Evolutionary conservation across 768 basidiomycete genomes (phyloP), one percentile per base, ranked within the genome.

Genomic region (Ramaria rubella): DNA sequence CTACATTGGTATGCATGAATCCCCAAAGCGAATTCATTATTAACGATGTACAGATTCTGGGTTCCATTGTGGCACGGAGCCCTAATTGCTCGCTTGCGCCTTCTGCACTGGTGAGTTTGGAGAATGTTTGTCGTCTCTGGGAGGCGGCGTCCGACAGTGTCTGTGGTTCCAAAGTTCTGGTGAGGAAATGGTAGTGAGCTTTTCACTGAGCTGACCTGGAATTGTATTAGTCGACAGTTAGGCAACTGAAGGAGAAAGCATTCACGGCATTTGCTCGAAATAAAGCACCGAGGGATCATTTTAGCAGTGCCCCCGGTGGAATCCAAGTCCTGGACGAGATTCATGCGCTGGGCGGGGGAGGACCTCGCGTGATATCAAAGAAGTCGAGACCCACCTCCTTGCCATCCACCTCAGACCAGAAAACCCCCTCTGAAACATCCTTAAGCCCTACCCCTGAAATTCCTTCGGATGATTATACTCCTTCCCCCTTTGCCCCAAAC

Each of bases 41-140:
- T 36, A 17, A 46, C 31, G 19, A 34, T 56, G 7, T 60, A 5
- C 56, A 89, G 87, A 85, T 90, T 80, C 65, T 90, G 38, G 80
- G 85, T 11, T 85, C 87, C 6, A 80, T 90, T n/a, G 85, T 86
- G 1, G 88, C 84, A 12, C 83, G 84, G 52, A 82, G 84, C 2
- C 89, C 89, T 4, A 74, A 75, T 36, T 85, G 81, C 1, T 87
- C 85, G 65, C 82, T 86, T 19, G 86, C 87, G 0, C 75, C 80
- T 15, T 85, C 85, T 14, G 88, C 90, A 1, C 65, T 90, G 58
- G 63, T 80, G 12, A 86, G 89, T 65, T 69, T 90, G 5, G 77
- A 79, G 38, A 69, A 71, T 36, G 86, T 85, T 0, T 78, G 78
- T 56, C 79, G 82, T 51, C 70, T 90, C 46, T 90, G 87, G 62